Base-by-base conservation (phyloP, 164 flowering plant species). In the Tetrastigma voinierianum region DNA sequence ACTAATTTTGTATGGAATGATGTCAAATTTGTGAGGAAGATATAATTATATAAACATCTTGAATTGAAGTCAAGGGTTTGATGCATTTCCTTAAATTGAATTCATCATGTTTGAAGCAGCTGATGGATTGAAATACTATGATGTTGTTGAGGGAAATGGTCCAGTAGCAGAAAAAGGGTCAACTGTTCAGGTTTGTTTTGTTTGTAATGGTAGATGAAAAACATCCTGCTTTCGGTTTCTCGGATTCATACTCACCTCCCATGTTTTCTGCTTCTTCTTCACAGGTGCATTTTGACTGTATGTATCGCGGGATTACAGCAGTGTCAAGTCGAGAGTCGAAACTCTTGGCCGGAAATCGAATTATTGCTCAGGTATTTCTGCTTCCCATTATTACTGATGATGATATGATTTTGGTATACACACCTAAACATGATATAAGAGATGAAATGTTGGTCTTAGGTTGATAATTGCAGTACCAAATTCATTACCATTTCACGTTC, bases 241-340 rank as follows among this genome's bases (percentile, higher is more conserved):
- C 47, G 10, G 51, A 46, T 60, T 45, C 25, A 23, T 14, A n/a
- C 23, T 44, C 21, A 17, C 47, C 57, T 12, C 16, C 40, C 23
- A 13, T 59, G 32, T 5, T 16, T 53, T 13, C 1, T 70, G 47
- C 24, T 15, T 51, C 53, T 64, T 8, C 7, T 45, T 43, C 10
- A 14, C 78, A 94, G 96, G 98, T 94, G 62, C 97, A 95, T 68
- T 95, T 92, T 79, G 97, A 95, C 65, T 95, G 97, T 72, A 1
- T 87, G 3, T 95, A 90, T 74, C 86, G 85, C n/a, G 83, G 84
- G n/a, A 82, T 95, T 65, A 88, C 97, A 5, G 97, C 94, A 11
- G 76, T 95, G 24, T 92, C 99, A 24, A 95, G 90, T 72, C 82
- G 97, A 71, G 97, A 92, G 77, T 92, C 99, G 32, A 90, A 90